Base-by-base conservation (phyloP, 805 yeast genomes). In the Hemisphaericaspora nanyangensis region DNA sequence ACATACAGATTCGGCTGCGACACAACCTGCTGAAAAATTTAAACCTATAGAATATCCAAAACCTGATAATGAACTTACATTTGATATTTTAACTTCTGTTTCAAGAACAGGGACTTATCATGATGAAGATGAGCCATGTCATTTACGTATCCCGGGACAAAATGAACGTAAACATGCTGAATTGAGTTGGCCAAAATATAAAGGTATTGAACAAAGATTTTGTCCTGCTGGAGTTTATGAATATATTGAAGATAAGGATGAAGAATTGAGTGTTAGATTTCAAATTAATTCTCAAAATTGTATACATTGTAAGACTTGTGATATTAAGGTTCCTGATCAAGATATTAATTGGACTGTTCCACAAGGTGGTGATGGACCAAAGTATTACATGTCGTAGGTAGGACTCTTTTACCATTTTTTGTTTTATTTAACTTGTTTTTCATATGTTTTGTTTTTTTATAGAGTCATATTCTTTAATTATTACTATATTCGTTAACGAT, bases 191-290 rank as follows among this genome's bases (percentile, higher is more conserved):
- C 89, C 91, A 10, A 79, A 73, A 48, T 93, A 68, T 67, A 70
- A 85, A 59, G 99, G 99, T 16, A 72, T 93, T 16, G 99, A 93
- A 61, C 82, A 79, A 55, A 71, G 95, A 45, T 93, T 93, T 70
- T 93, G 99, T 56, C 99, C 99, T 3, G 99, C 99, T 17, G 99
- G 99, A 17, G 99, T 93, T 10, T 93, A 93, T 61, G 99, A 93
- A 65, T 93, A 87, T 54, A 58, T 80, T n/a, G 81, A 82, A 46
- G 93, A 85, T 56, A 83, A 76, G 37, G 54, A 55, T 7, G 66
- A 72, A 24, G 59, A 60, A 15, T 49, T 72, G 26, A 93, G 93
- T 5, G 93, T 88, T 13, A 77, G 80, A 55, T 91, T 93, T 65
- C 93, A 87, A 60, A 91, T 93, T 63, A 93, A 93, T 65, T 79